Evolutionary conservation across 805 yeast species (phyloP), one percentile per base, ranked within the genome.

Genomic region (Saccharomycopsis sp.): DNA sequence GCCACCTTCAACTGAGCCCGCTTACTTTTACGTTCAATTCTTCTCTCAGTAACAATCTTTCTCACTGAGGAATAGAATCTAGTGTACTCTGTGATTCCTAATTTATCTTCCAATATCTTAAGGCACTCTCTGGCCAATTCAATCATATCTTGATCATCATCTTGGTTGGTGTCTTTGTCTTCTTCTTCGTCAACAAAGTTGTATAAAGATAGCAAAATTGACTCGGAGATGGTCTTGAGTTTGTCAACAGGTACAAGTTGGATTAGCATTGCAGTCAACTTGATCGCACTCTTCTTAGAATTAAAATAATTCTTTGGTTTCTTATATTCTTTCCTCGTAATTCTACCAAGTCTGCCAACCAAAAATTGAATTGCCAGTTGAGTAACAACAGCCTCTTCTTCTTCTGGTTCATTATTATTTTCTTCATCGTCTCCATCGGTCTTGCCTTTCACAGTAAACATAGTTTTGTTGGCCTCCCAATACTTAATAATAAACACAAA

Each of bases 1-100:
- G 71, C 74, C 8, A 89, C 70, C 2, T 87, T 83, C 58, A 86
- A 64, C 47, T 83, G 80, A 0, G 95, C 83, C 46, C 88, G 71
- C 57, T 80, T 81, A 0, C 84, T 74, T 58, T 72, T 78, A 62
- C 97, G 77, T 40, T 86, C 94, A 47, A 73, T 72, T 56, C 97
- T 75, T 60, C 86, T 75, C 28, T 67, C 66, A 23, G 62, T 64
- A 20, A 89, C 81, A 14, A 56, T 55, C 51, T 72, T 76, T 58
- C 78, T 77, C n/a, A 87, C 93, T 37, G 66, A 66, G 1, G 84
- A 66, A 56, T 80, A 82, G 1, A 75, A 63, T 17, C 66, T 60
- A 9, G 85, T 73, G 57, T 81, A 90, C 21, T 71, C 79, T 0
- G 88, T 71, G 6, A 80, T 74, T 7, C 96, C 93, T 39, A 90